Base-by-base conservation (phyloP, 1,284 basidiomycete genomes). In the Apiotrichum sp. region DNA sequence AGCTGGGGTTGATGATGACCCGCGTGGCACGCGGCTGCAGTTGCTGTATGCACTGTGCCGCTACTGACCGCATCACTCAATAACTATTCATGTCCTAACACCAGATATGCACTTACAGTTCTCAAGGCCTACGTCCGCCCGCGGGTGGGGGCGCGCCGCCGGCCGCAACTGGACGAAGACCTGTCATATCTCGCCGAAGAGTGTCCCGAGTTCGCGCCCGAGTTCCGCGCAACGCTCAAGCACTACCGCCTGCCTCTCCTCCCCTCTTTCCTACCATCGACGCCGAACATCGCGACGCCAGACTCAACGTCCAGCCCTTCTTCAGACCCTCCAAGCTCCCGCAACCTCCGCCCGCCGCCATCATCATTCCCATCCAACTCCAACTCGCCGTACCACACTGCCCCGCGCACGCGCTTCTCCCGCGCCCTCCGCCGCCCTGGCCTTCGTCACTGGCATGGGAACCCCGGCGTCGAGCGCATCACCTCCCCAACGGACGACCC, bases 201-300 rank as follows among this genome's bases (percentile, higher is more conserved):
- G 42, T 51, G 31, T 14, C 50, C 50, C 41, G 50, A 51, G 42
- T 51, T 44, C 41, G 42, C 50, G 7, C 33, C 50, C 8, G 50
- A 51, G 42, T 38, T 51, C 33, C 50, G 50, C 16, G 50, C 50
- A 3, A 51, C 41, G 14, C 41, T 36, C 14, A 51, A 51, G 42
- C 33, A 41, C 13, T 51, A 36, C 34, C 50, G 50, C 1, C 50
- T 51, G 3, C 48, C 48, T 3, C 39, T 50, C 1, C 48, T 40
- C 3, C 6, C 40, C 0, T n/a, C 29, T 9, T 3, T 22, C 6
- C 39, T 16, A 6, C 32, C 31, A 2, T 4, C 2, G 22, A 4
- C 4, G 3, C 3, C 35, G 35, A 36, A 36, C 35, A 36, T 11
- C n/a, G n/a, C n/a, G n/a, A n/a, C n/a, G n/a, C n/a, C n/a, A n/a